Conservation (phyloP, 2,329 filamentous ascomycete species). For the Erysiphe neolycopersici region DNA sequence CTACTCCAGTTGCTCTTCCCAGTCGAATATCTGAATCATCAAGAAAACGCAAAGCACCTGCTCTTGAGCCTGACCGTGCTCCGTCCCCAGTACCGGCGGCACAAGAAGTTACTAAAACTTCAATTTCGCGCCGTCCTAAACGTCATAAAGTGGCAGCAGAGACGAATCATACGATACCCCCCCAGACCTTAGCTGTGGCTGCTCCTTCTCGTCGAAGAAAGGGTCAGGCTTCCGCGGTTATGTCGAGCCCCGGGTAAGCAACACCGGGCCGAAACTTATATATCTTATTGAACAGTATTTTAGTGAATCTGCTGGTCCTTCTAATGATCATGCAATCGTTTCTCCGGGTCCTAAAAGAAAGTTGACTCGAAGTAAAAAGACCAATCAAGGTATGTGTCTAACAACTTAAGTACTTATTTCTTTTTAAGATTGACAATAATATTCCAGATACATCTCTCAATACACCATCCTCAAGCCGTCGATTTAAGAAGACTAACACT, state of each 20-base stretch:
- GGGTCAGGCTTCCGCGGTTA: constrained; percentile 32
- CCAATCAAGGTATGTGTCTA: constrained; percentile 18
- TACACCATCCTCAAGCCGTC: constrained; percentile 10
- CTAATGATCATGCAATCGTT: constrained; percentile 25
- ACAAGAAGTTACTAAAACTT: constrained; percentile 10
- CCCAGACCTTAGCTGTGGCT: constrained; percentile 14
- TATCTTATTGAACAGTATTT: constrained; percentile 7
- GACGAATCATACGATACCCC: constrained; percentile 13
- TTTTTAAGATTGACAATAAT: neutral
- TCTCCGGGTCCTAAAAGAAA: constrained; percentile 42
- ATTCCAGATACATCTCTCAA: constrained; percentile 13
- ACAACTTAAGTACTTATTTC: neutral
- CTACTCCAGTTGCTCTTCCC: constrained; percentile 11
- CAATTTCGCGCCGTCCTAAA: constrained; percentile 35
- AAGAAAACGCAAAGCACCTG: constrained; percentile 52
- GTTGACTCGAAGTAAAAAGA: constrained; percentile 44
- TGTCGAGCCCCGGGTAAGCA: constrained; percentile 48
- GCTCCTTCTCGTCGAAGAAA: constrained; percentile 25
- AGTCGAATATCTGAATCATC: constrained; percentile 21
- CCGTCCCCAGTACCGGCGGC: constrained; percentile 12
- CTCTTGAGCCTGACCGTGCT: constrained; percentile 22
- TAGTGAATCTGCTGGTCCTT: constrained; percentile 36
- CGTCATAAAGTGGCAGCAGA: constrained; percentile 38
- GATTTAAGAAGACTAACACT: constrained; percentile 25
- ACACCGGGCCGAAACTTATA: neutral